Evolutionary conservation across 306 rosid species (phyloP), one percentile per base, ranked within the genome.

Genomic region (Dryas octopetala): DNA sequence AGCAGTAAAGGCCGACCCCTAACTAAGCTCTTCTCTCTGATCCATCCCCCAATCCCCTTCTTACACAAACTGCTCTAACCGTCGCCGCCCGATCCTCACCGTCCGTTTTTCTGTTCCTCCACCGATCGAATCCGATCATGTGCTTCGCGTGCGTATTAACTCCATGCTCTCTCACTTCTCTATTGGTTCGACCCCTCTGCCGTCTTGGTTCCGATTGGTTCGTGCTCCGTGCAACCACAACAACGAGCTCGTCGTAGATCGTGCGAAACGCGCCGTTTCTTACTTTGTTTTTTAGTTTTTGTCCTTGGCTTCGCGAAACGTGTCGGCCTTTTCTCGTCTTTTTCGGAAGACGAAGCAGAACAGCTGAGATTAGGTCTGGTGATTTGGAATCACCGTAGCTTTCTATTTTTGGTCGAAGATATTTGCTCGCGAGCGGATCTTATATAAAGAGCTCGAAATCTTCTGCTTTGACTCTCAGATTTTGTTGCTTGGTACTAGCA

Each of bases 171-270:
- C 13, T 15, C 66, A 17, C 3, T 62, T 68, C 6, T 65, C 87
- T 83, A 64, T 79, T 86, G 75, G 83, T 70, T 76, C 50, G 43
- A 13, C 16, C 69, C 60, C 40, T 54, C 76, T 74, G 77, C 76
- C 73, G 41, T 51, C 72, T 28, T 74, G 81, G 85, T 84, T 79
- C 85, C 80, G 74, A 67, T 71, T 77, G 82, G 78, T 68, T 74
- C 43, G 66, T 80, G 41, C 55, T 75, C 72, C 15, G 66, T 68
- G 73, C 70, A 0, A 1, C 19, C 68, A 0, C 50, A 46, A 8
- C 49, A 5, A 11, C 73, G 50, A 59, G 23, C 61, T 57, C 41
- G 5, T 72, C 62, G 14, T 17, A n/a, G 76, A 71, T 78, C 83
- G 47, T 47, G 44, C 45, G 52, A 8, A 1, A 38, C 9, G 57